A percentile compares a stretch with the other conserved stretches of the same genome.
phyloP scores from a whole-genome alignment of 208 protist species.

The Trypanosoma lewisi region DNA sequence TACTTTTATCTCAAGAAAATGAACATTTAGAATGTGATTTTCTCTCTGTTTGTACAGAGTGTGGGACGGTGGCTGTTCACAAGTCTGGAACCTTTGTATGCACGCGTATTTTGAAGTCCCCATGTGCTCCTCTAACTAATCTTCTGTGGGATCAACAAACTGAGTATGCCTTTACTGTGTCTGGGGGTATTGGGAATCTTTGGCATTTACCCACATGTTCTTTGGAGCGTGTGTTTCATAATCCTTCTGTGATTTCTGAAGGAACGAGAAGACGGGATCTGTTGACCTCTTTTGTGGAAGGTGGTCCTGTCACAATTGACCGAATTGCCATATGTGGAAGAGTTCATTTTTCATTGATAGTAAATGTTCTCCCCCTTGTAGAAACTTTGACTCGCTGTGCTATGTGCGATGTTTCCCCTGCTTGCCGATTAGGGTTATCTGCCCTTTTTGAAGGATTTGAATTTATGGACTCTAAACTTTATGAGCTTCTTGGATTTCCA shows the following conservation, averaged over 20 bases:
- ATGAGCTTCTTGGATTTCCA: not conserved
- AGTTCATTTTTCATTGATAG: conserved; percentile 22
- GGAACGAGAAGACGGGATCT: not conserved
- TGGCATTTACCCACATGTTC: conserved; percentile 80
- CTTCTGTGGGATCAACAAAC: conserved; percentile 44
- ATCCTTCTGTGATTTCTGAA: not conserved
- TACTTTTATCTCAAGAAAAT: conserved; percentile 11
- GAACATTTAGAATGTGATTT: conserved; percentile 48
- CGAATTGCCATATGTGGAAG: conserved; percentile 17
- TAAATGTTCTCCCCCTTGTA: conserved; percentile 22
- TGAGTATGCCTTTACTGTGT: conserved; percentile 62
- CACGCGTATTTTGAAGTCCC: conserved; percentile 50
- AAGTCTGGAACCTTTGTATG: conserved; percentile 40
- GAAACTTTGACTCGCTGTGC: conserved; percentile 9
- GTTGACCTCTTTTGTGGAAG: conserved; percentile 1
- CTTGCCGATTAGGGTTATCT: conserved; percentile 19
- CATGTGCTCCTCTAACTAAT: conserved; percentile 58
- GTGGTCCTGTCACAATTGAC: conserved; percentile 21
- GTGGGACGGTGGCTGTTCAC: conserved; percentile 71
- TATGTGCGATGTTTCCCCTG: not conserved
- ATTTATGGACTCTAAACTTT: not conserved
- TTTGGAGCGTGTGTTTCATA: conserved; percentile 50
- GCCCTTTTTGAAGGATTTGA: conserved; percentile 13
- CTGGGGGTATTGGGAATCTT: conserved; percentile 49
- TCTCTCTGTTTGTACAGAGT: conserved; percentile 49